These are phyloP conservation scores for Pelargonium citronellum DNA, from an alignment of 441 rosid genomes.

Conservation along the genomic window DNA sequence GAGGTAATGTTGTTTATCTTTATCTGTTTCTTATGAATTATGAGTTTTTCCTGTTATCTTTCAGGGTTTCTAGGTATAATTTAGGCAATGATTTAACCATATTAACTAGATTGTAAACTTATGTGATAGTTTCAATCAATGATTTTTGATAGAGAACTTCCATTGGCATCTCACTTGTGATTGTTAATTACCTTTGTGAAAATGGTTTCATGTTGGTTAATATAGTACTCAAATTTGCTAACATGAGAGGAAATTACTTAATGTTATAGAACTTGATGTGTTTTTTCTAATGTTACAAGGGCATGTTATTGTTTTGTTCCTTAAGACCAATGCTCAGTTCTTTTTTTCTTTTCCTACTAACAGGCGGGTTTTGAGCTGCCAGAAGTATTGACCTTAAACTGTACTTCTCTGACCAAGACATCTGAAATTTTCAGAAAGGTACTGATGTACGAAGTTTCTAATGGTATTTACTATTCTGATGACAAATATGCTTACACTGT, in stretches of 20 bases:
- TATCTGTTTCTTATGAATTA: neutral
- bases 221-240: neutral
- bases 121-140: too few relatives aligned
- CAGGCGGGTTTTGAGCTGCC: constrained; percentile 50
- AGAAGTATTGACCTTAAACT: constrained; percentile 51
- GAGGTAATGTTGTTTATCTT: constrained; percentile 35
- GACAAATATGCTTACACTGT: constrained; percentile 21
- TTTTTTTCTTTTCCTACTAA: constrained; percentile 6
- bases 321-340: neutral
- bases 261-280: neutral
- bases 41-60: neutral
- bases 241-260: neutral
- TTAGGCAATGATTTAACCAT: too few relatives aligned
- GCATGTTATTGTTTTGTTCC: constrained; percentile 6
- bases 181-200: neutral
- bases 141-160: too few relatives aligned
- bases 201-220: neutral
- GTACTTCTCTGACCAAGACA: constrained; percentile 59
- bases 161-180: too few relatives aligned
- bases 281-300: neutral
- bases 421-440: constrained; percentile 78
- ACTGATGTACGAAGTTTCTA: neutral
- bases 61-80: neutral
- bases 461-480: neutral
- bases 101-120: too few relatives aligned